These are phyloP conservation scores for Mikania micrantha DNA, from an alignment of 129 eudicot species.

Conservation along the genomic window DNA sequence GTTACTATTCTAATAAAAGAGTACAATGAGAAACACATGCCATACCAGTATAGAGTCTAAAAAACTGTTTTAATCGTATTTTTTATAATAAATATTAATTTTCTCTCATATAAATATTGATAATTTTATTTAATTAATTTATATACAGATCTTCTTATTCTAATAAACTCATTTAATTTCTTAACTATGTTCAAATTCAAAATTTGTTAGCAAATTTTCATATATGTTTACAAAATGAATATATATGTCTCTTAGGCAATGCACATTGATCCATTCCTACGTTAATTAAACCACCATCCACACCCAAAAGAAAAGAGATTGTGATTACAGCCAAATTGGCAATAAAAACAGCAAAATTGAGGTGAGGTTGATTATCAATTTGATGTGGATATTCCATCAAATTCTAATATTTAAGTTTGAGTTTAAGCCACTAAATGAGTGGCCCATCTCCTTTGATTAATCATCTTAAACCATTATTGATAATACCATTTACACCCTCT, in stretches of 20 bases:
- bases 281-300: not conserved
- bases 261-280: constrained; percentile 15
- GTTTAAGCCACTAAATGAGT: constrained; percentile 32
- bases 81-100: too few relatives aligned
- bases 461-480: constrained; percentile 32
- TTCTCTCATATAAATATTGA: too few relatives aligned
- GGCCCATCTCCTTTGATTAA: constrained; percentile 29
- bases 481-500: not conserved
- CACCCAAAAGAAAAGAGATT: not conserved
- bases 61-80: too few relatives aligned
- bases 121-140: too few relatives aligned
- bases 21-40: too few relatives aligned
- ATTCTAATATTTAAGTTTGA: constrained; percentile 22
- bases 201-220: too few relatives aligned
- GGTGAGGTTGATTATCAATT: constrained; percentile 25
- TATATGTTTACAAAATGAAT: too few relatives aligned
- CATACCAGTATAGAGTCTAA: too few relatives aligned
- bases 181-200: too few relatives aligned
- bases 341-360: constrained; percentile 17
- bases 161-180: too few relatives aligned
- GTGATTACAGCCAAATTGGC: constrained; percentile 29
- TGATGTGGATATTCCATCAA: constrained; percentile 31
- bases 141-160: too few relatives aligned
- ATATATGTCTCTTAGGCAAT: not conserved
- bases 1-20: too few relatives aligned